Evolutionary conservation across 129 eudicot genomes (phyloP).

Genomic region (Gnaphalium uliginosum): DNA sequence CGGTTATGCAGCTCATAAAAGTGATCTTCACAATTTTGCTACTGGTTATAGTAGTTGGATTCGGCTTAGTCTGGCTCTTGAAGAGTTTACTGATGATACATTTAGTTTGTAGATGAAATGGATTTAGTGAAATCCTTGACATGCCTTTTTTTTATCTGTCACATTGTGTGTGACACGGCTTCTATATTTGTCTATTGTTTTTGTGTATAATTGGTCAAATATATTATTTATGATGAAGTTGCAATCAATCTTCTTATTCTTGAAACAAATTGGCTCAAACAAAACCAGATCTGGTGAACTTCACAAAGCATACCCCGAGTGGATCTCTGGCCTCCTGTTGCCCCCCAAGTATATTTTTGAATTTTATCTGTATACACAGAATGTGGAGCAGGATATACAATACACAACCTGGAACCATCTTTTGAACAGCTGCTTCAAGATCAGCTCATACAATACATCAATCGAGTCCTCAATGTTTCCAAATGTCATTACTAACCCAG

Average conservation of each 20-base stretch:
- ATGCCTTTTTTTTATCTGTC: constrained; percentile 1
- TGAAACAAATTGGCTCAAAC: not conserved
- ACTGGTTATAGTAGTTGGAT: constrained; percentile 27
- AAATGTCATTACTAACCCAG: not conserved
- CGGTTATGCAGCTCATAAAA: constrained; percentile 6
- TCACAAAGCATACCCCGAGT: too few species aligned
- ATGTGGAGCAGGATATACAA: not conserved
- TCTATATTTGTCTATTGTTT: not conserved
- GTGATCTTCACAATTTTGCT: constrained; percentile 33
- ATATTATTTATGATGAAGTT: not conserved
- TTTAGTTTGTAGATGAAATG: constrained; percentile 32
- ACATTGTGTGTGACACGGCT: constrained; percentile 9
- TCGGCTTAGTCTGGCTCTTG: constrained; percentile 13
- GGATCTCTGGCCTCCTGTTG: too few species aligned
- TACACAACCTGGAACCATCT: not conserved
- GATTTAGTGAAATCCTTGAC: constrained; percentile 33
- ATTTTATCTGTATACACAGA: not conserved
- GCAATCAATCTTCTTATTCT: not conserved
- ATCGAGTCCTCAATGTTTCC: too few species aligned
- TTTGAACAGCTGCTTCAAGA: not conserved
- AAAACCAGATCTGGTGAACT: not conserved
- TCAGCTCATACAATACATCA: not conserved
- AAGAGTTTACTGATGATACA: constrained; percentile 8
- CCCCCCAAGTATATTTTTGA: too few species aligned
- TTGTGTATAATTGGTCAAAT: not conserved